These are phyloP conservation scores for Opeltia flavorubescens DNA, from an alignment of 495 filamentous ascomycete genomes.

Conservation along the genomic window DNA sequence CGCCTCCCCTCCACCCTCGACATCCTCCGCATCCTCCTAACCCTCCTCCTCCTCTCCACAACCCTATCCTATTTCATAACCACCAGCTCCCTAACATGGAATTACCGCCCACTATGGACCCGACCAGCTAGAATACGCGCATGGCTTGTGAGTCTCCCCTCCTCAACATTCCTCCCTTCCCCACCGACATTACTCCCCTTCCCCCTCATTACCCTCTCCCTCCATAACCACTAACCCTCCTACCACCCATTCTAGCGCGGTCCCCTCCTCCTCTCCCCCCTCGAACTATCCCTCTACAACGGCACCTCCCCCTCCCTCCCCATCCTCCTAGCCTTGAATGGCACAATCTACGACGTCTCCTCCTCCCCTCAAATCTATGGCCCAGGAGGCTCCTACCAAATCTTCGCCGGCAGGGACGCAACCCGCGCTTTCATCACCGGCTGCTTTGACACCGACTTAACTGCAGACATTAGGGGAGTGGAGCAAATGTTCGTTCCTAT, in stretches of 20 bases:
- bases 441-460: constrained; percentile 72
- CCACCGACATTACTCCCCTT: neutral
- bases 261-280: constrained; percentile 50
- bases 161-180: neutral
- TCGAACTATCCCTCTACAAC: constrained; percentile 59
- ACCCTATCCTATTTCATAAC: constrained; percentile 73
- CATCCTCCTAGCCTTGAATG: constrained; percentile 87
- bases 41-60: constrained; percentile 52
- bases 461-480: constrained; percentile 65
- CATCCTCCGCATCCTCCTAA: constrained; percentile 57
- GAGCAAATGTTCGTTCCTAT: constrained; percentile 80
- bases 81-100: constrained; percentile 53
- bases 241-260: constrained; percentile 27
- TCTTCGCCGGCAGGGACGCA: constrained; percentile 80
- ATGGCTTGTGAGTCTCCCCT: constrained; percentile 38
- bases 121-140: constrained; percentile 44
- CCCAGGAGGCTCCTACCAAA: constrained; percentile 73
- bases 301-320: constrained; percentile 61
- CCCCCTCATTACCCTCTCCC: neutral
- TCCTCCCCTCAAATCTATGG: constrained; percentile 65
- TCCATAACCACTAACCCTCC: constrained; percentile 2
- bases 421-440: constrained; percentile 90
- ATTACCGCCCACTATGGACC: constrained; percentile 56
- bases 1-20: constrained; percentile 48
- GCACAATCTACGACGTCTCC: constrained; percentile 86